A percentile compares a stretch with the other conserved stretches of the same genome.
phyloP scores from a whole-genome alignment of 2,329 filamentous ascomycete species.

The Epichloe baconii region DNA sequence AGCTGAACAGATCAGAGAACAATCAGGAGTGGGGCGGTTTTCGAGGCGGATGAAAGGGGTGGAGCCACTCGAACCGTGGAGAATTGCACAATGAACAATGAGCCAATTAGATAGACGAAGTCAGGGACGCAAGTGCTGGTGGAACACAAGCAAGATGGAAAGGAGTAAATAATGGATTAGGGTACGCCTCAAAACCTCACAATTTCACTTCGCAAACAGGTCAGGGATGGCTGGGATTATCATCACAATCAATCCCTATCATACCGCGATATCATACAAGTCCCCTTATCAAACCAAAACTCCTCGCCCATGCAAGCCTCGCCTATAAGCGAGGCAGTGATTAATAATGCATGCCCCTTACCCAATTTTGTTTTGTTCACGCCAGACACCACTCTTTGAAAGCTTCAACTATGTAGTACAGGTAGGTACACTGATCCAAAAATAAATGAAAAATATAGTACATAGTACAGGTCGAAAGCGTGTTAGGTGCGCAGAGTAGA shows the following conservation, averaged over 20 bases:
- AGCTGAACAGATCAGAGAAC: too few relatives aligned
- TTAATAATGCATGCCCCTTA: not conserved
- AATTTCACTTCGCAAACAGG: not conserved
- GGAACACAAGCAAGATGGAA: too few relatives aligned
- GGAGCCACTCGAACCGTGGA: too few relatives aligned
- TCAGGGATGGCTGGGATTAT: too few relatives aligned
- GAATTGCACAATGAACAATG: too few relatives aligned
- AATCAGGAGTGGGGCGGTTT: not conserved
- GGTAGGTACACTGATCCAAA: conserved; percentile 1
- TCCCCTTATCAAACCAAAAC: not conserved
- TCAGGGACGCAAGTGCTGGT: too few relatives aligned
- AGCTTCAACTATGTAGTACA: not conserved
- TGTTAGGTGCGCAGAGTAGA: too few relatives aligned
- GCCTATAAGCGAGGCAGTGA: not conserved
- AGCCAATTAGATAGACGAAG: too few relatives aligned
- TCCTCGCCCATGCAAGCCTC: not conserved
- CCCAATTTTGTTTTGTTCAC: not conserved
- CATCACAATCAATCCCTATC: too few relatives aligned
- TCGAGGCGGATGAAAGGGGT: not conserved
- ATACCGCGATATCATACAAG: not conserved
- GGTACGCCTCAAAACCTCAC: too few relatives aligned
- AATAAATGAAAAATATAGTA: not conserved
- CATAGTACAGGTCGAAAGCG: not conserved
- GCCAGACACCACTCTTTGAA: not conserved
- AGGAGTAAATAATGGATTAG: too few relatives aligned